Conservation (phyloP, 805 yeast species). For the Candida peoriensis region DNA sequence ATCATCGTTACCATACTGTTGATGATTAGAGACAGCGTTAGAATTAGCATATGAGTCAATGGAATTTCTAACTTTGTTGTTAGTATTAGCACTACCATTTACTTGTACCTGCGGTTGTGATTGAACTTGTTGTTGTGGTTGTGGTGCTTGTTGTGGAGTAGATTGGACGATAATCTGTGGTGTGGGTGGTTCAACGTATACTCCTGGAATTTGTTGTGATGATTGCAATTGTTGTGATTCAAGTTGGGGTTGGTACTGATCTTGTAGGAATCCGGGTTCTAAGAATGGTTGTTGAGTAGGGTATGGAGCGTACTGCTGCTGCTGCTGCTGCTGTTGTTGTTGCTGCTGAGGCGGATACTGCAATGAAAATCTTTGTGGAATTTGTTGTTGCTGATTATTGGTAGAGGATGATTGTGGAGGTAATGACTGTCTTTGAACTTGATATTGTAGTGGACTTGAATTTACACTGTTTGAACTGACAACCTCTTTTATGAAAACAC, state of each 20-base stretch:
- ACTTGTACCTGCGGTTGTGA: not conserved
- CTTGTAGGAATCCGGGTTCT: conserved; percentile 4
- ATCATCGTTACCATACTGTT: conserved; percentile 1
- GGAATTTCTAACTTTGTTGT: conserved; percentile 4
- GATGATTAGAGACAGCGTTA: not conserved
- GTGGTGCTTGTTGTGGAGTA: not conserved
- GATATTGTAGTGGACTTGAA: conserved; percentile 14
- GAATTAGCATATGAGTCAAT: conserved; percentile 6
- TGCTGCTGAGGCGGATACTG: conserved; percentile 8
- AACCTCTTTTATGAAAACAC: conserved; percentile 17
- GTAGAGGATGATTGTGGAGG: conserved; percentile 5
- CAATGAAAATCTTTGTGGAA: conserved; percentile 9
- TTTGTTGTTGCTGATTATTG: conserved; percentile 4
- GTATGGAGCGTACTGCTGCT: conserved; percentile 6
- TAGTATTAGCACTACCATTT: not conserved
- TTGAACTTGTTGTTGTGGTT: not conserved
- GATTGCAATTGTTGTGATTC: too few relatives aligned
- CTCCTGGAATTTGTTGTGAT: too few relatives aligned
- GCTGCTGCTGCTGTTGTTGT: conserved; percentile 1
- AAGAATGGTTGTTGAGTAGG: conserved; percentile 10
- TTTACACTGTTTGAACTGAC: too few relatives aligned
- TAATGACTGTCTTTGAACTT: conserved; percentile 14
- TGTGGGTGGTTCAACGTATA: too few relatives aligned
- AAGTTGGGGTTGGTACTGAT: conserved; percentile 1
- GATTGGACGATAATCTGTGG: too few relatives aligned